Evolutionary conservation across 148 eudicot genomes (phyloP).

Genomic region (Fagopyrum esculentum): DNA sequence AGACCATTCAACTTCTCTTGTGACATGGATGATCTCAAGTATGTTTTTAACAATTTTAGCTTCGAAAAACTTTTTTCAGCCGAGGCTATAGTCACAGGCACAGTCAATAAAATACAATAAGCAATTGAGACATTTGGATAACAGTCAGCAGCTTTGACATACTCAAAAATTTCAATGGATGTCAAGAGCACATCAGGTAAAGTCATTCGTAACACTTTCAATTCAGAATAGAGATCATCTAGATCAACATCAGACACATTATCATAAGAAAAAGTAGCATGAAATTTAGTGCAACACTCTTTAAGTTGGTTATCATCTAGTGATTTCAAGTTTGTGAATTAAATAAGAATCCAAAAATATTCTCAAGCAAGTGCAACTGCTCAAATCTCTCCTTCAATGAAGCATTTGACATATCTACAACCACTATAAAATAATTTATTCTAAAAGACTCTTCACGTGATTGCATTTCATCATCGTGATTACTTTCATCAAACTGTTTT

Average conservation of each 20-base stretch:
- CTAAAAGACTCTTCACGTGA: no score
- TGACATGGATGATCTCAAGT: no score
- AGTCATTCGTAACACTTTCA: not conserved
- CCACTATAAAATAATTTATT: no score
- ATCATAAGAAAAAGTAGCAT: not conserved
- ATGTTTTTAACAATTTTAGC: no score
- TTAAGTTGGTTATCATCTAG: not conserved
- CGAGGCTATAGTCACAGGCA: no score
- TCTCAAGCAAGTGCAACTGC: not conserved
- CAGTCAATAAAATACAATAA: no score
- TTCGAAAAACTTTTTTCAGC: no score
- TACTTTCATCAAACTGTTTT: no score
- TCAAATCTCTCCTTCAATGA: not conserved
- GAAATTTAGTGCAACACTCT: not conserved
- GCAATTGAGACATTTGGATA: no score
- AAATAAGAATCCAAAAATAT: not conserved
- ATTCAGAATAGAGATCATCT: not conserved
- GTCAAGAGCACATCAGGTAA: not conserved
- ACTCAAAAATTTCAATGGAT: not conserved
- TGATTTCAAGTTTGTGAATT: not conserved
- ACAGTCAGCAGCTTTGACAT: not conserved
- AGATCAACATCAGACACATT: not conserved
- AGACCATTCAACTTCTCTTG: no score
- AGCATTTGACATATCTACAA: no score
- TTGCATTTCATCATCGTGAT: no score